Conservation (phyloP, 306 rosid species). For the Pyrus pyrifolia region DNA sequence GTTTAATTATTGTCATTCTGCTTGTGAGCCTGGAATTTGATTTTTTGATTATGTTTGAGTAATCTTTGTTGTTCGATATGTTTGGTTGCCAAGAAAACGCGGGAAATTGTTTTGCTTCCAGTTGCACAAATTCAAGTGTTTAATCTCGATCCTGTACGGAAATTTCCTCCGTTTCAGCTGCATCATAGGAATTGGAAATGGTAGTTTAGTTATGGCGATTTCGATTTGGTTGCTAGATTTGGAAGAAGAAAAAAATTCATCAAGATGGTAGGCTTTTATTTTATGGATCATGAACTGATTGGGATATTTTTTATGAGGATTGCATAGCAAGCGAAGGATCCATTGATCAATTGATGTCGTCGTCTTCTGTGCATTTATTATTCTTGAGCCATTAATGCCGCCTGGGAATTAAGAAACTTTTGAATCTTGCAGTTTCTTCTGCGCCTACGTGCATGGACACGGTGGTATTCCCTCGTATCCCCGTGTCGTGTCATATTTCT, state of each 20-base stretch:
- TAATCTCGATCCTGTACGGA: background rate
- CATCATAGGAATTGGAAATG: background rate
- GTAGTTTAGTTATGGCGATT: conserved; percentile 3
- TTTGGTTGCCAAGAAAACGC: conserved; percentile 7
- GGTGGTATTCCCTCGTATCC: no score
- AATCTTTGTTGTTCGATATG: background rate
- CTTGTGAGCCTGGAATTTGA: background rate
- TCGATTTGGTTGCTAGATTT: background rate
- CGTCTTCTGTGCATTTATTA: background rate
- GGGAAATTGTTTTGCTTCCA: background rate
- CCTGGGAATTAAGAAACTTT: background rate
- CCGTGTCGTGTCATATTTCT: no score
- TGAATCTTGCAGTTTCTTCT: background rate
- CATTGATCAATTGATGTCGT: background rate
- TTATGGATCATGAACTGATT: background rate
- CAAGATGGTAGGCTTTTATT: background rate
- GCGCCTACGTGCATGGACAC: background rate
- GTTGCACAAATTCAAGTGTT: background rate
- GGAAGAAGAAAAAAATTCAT: background rate
- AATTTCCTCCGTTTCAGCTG: background rate
- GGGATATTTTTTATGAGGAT: background rate
- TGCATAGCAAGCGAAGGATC: background rate
- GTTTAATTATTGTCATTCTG: background rate
- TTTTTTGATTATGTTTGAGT: background rate
- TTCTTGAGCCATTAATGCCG: background rate